Percentiles rank a stretch among this genome's conserved stretches.
These are phyloP conservation scores for Aegilops speltoides DNA, from an alignment of 176 grass and related monocot genomes.

Conservation along the genomic window DNA sequence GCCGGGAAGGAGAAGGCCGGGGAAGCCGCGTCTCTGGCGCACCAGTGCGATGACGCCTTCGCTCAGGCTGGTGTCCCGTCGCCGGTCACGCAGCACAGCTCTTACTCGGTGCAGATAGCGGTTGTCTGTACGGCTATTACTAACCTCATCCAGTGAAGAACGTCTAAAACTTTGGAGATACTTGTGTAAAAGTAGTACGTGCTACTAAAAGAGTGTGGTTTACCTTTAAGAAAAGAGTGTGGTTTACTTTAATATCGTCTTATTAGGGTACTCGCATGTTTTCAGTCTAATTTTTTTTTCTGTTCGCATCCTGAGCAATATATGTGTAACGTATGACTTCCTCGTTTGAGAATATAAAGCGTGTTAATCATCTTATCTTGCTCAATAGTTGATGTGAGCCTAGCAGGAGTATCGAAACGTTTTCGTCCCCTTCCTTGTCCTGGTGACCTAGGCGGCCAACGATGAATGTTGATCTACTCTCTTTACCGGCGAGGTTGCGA, in stretches of 20 bases:
- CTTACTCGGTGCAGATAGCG: constrained; percentile 23
- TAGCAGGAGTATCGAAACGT: too few species aligned
- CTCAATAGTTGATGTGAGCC: too few species aligned
- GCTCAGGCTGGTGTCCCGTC: constrained; percentile 21
- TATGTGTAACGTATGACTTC: background rate
- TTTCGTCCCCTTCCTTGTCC: too few species aligned
- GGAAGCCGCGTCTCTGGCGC: constrained; percentile 26
- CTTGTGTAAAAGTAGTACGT: background rate
- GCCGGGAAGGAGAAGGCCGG: constrained; percentile 18
- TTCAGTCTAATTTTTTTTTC: background rate
- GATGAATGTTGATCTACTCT: too few species aligned
- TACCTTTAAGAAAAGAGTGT: background rate
- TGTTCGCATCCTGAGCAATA: background rate
- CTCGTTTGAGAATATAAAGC: background rate
- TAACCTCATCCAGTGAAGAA: constrained; percentile 40
- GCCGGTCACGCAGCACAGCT: constrained; percentile 19
- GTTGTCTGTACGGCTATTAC: constrained; percentile 37
- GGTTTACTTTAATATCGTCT: background rate
- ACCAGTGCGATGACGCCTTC: constrained; percentile 36
- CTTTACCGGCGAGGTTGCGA: too few species aligned
- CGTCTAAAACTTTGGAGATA: background rate
- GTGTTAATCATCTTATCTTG: too few species aligned
- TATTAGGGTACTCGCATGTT: background rate
- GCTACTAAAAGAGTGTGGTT: background rate
- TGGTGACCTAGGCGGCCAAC: too few species aligned